phyloP scores from a whole-genome alignment of 1,284 basidiomycete species.

The Blastosporella zonata region DNA sequence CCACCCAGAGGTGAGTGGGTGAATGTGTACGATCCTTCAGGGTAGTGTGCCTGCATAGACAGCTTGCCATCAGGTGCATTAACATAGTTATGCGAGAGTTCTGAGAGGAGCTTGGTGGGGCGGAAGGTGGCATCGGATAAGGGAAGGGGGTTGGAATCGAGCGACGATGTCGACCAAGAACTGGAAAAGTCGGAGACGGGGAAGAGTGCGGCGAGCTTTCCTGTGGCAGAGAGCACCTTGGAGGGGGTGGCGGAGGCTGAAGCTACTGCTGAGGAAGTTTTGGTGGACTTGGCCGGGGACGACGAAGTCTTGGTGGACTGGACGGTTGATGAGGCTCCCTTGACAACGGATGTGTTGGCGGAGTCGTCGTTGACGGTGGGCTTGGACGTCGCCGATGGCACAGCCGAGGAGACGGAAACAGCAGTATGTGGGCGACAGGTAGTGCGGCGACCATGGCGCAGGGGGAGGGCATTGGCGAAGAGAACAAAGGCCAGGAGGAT shows the following conservation, averaged over 20 bases:
- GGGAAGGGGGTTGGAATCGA: slow-evolving; percentile 31
- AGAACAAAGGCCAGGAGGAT: slow-evolving; percentile 28
- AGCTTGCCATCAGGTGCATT: slow-evolving; percentile 45
- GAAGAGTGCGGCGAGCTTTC: slow-evolving; percentile 38
- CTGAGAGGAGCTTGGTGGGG: slow-evolving; percentile 34
- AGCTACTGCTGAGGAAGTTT: slow-evolving; percentile 12
- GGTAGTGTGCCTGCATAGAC: slow-evolving; percentile 53
- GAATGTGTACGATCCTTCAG: slow-evolving; percentile 55
- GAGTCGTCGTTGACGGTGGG: slow-evolving; percentile 3
- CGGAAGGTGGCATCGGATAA: slow-evolving; percentile 44
- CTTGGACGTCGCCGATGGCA: slow-evolving; percentile 11
- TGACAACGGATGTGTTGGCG: slow-evolving; percentile 1
- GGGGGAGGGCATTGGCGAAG: slow-evolving; percentile 25
- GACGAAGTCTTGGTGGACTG: no score
- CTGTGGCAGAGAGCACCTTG: slow-evolving; percentile 14
- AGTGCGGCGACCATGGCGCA: slow-evolving; percentile 21
- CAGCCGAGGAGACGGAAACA: slow-evolving; percentile 14
- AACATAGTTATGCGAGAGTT: slow-evolving; percentile 40
- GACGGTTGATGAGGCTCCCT: slow-evolving; percentile 10
- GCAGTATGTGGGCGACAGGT: slow-evolving; percentile 18
- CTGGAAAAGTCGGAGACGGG: slow-evolving; percentile 33
- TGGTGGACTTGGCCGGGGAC: slow-evolving; percentile 14
- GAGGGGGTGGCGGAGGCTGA: slow-evolving; percentile 14
- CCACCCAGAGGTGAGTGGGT: slow-evolving; percentile 49
- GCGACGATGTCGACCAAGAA: slow-evolving; percentile 44